A percentile compares a stretch with the other conserved stretches of the same genome.
Conservation (phyloP, 2,329 filamentous ascomycete genomes). For the Claviceps spartinae region DNA sequence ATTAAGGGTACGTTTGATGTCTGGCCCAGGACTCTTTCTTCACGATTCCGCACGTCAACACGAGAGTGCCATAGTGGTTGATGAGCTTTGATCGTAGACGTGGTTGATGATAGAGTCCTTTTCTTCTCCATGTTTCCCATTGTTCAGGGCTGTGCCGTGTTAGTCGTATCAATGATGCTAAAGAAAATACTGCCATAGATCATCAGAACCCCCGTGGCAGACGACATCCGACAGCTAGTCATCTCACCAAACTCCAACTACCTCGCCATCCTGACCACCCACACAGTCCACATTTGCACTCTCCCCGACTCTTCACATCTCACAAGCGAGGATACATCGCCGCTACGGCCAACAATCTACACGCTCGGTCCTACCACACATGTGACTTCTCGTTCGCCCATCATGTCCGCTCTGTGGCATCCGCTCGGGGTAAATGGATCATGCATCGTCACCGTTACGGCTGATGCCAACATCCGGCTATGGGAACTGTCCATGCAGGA, state of each 20-base stretch:
- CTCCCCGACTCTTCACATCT: constrained; percentile 71
- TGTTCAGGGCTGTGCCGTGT: no score
- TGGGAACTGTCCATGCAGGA: constrained; percentile 84
- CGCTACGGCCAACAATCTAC: constrained; percentile 71
- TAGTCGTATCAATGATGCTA: neutral
- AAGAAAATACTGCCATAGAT: constrained; percentile 31
- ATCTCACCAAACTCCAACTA: constrained; percentile 73
- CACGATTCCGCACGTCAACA: no score
- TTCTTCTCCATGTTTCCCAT: no score
- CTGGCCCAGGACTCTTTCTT: no score
- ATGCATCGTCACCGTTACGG: constrained; percentile 77
- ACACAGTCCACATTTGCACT: constrained; percentile 80
- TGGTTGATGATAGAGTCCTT: neutral
- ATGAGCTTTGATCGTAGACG: no score
- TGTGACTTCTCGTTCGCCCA: constrained; percentile 68
- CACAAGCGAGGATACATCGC: constrained; percentile 49
- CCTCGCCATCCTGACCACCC: constrained; percentile 72
- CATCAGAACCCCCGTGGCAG: constrained; percentile 64
- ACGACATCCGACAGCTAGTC: constrained; percentile 71
- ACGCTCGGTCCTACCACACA: constrained; percentile 88
- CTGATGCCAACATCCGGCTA: constrained; percentile 73
- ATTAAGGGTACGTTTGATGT: constrained; percentile 18
- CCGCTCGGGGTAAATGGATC: constrained; percentile 72
- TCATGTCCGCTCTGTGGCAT: constrained; percentile 82
- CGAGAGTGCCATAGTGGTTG: no score